phyloP scores from a whole-genome alignment of 1,284 basidiomycete genomes.

The Ceratobasidium sp. region DNA sequence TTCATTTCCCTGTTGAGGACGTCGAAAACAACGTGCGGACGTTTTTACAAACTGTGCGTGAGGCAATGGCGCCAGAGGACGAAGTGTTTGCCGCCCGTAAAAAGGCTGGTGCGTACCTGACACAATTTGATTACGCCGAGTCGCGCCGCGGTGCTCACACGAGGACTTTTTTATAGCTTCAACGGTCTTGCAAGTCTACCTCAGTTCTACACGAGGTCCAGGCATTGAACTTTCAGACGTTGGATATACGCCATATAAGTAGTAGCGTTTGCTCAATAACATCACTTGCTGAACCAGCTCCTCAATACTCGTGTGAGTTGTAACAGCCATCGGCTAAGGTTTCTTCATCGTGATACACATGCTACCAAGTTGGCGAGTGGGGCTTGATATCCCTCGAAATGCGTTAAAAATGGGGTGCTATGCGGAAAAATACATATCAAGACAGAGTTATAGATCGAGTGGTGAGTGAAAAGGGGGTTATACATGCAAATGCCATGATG shows the following conservation, averaged over 20 bases:
- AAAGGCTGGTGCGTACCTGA: conserved; percentile 50
- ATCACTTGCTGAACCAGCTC: not conserved
- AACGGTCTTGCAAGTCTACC: conserved; percentile 75
- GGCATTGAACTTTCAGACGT: conserved; percentile 77
- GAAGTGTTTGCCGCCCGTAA: conserved; percentile 46
- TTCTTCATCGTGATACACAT: not conserved
- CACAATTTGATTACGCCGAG: conserved; percentile 16
- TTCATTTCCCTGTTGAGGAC: conserved; percentile 78
- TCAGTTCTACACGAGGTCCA: conserved; percentile 88
- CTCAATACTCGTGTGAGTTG: too few relatives aligned
- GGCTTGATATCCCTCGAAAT: not conserved
- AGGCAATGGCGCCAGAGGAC: conserved; percentile 71
- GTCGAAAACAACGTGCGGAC: conserved; percentile 83
- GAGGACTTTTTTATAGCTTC: conserved; percentile 62
- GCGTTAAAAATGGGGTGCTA: conserved; percentile 10
- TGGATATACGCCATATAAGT: conserved; percentile 36
- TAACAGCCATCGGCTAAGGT: too few relatives aligned
- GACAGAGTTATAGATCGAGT: not conserved
- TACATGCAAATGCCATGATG: not conserved
- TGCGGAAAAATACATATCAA: not conserved
- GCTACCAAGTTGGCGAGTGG: not conserved
- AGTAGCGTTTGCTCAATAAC: conserved; percentile 5
- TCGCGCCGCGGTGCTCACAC: conserved; percentile 29
- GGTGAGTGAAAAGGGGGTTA: not conserved
- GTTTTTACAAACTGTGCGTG: conserved; percentile 81